Conservation (phyloP, 2,329 filamentous ascomycete species). For the Ceratocystis cacaofunesta region DNA sequence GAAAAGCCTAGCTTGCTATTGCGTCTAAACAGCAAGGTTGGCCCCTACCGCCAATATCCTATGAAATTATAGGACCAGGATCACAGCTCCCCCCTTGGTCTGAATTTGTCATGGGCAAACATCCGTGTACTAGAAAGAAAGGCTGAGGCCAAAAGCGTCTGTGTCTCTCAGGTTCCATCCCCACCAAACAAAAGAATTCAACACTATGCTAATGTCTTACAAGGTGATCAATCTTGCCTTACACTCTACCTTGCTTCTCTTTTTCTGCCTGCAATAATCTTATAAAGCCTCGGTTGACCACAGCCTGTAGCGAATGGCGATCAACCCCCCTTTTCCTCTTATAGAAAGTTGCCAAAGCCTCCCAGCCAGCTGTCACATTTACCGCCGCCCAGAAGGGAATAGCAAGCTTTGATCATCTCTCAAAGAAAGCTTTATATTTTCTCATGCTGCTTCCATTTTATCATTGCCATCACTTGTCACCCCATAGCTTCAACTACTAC, state of each 20-base stretch:
- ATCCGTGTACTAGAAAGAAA: background rate
- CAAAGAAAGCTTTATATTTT: too few relatives aligned
- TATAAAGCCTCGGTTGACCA: too few relatives aligned
- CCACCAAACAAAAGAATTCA: background rate
- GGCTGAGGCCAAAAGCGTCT: background rate
- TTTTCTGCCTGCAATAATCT: too few relatives aligned
- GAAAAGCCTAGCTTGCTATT: background rate
- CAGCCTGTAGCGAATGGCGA: background rate
- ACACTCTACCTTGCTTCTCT: background rate
- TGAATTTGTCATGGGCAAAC: background rate
- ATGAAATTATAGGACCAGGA: background rate
- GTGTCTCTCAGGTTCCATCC: background rate
- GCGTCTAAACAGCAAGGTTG: background rate
- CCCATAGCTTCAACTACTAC: background rate
- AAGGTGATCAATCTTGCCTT: too few relatives aligned
- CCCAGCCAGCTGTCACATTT: constrained; percentile 1
- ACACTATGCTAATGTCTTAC: background rate
- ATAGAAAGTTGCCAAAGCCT: background rate
- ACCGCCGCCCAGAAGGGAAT: too few relatives aligned
- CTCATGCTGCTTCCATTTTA: too few relatives aligned
- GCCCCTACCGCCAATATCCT: background rate
- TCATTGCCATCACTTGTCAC: background rate
- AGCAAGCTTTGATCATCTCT: too few relatives aligned
- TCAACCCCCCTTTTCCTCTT: background rate
- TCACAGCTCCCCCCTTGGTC: background rate